Percentiles rank a stretch among this genome's conserved stretches.
These are phyloP conservation scores for Psilocybe azurescens DNA, from an alignment of 768 basidiomycete species.

Conservation along the genomic window DNA sequence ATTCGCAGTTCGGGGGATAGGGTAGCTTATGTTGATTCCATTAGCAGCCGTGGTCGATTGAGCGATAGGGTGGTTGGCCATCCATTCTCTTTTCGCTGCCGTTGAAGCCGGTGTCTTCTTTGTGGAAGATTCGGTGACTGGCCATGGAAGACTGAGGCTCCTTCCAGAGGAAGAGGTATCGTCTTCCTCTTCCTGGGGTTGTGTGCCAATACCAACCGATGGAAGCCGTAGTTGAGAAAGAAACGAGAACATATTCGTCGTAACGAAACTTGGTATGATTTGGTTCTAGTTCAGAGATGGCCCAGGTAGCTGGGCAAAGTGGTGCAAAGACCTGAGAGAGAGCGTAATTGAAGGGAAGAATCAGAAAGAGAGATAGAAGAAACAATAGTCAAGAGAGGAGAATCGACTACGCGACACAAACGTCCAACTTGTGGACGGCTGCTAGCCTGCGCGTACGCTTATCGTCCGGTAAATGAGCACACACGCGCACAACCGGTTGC, in stretches of 20 bases:
- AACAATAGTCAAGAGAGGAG: background rate
- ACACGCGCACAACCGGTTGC: background rate
- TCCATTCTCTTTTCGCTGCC: slow-evolving; percentile 19
- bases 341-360: background rate
- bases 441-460: background rate
- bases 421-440: background rate
- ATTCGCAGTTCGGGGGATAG: slow-evolving; percentile 37
- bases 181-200: slow-evolving; percentile 18
- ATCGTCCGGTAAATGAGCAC: background rate
- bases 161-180: slow-evolving; percentile 23
- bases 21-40: slow-evolving; percentile 36
- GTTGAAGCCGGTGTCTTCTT: slow-evolving; percentile 12
- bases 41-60: slow-evolving; percentile 9
- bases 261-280: background rate
- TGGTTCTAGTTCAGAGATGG: background rate
- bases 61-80: slow-evolving; percentile 2
- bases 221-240: slow-evolving; percentile 29
- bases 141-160: slow-evolving; percentile 31
- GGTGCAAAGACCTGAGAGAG: background rate
- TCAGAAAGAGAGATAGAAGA: background rate
- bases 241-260: slow-evolving; percentile 19
- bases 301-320: background rate
- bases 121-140: slow-evolving; percentile 28
- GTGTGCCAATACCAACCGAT: background rate
- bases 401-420: background rate